Evolutionary conservation across 176 grass and related monocot species (phyloP), one percentile per base, ranked within the genome.

Genomic region (Thinopyrum elongatum): DNA sequence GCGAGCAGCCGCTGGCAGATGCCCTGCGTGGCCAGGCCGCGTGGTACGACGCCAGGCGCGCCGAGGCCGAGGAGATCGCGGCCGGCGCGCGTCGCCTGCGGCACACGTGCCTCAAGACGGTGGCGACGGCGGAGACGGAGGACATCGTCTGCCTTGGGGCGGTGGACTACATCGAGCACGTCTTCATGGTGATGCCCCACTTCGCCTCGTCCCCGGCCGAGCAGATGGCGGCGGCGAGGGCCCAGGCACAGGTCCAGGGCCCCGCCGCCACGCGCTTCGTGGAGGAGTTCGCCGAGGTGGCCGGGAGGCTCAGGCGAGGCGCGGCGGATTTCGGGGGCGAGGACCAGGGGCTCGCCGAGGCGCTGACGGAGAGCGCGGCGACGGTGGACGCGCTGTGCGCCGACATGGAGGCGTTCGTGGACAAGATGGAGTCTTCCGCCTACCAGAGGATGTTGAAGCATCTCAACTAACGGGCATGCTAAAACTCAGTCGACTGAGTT

Each of bases 171-270:
- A 8, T 75, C 25, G 25, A 7, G 0, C 42, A 75, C 41, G 15
- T 75, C 25, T 15, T 4, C 41, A 26, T 13, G 41, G 70, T 47
- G 23, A 74, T 39, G 70, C 70, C 70, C 39, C 39, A 28, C 7
- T 3, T 29, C 15, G 25, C 42, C 12, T 26, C 46, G 42, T 49
- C 46, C 14, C 25, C 23, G 71, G 0, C 8, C 0, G 25, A 49
- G 42, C 23, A 25, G 1, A 27, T 47, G 13, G 70, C 23, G 23
- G 23, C 16, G 39, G 39, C 13, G 12, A 42, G 70, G 26, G 39
- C 13, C 0, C 13, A 10, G 41, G 41, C 47, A 5, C 15, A 19
- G 13, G 12, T 0, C 0, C 2, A 10, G 25, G 41, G 16, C 2
- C 23, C 23, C 41, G 25, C 6, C 0, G 41, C 27, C 41, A 3